A percentile compares a stretch with the other conserved stretches of the same genome.
Conservation (phyloP, 2,329 filamentous ascomycete species). For the Alternaria sp. region DNA sequence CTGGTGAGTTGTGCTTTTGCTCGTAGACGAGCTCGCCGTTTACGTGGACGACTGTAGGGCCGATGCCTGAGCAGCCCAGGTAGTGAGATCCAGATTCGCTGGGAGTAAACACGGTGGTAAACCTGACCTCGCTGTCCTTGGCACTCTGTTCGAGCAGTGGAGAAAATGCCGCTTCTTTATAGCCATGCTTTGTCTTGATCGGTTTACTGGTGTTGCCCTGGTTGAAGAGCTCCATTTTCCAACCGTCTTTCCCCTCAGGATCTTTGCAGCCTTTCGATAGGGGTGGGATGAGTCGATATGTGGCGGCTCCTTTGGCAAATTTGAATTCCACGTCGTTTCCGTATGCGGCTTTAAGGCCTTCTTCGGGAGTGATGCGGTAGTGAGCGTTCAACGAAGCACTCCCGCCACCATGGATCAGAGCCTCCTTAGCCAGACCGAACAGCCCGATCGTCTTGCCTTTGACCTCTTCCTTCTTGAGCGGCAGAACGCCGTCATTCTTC, state of each 20-base stretch:
- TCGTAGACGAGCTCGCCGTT: constrained; percentile 37
- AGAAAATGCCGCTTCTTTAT: constrained; percentile 35
- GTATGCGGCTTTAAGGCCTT: constrained; percentile 34
- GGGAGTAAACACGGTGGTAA: constrained; percentile 34
- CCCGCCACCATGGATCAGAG: constrained; percentile 44
- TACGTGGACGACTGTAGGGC: constrained; percentile 38
- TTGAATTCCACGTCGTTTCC: constrained; percentile 39
- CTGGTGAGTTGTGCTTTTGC: constrained; percentile 58
- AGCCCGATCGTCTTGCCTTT: constrained; percentile 67
- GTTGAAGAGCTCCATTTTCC: constrained; percentile 40
- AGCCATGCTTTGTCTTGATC: constrained; percentile 26
- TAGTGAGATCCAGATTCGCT: constrained; percentile 38
- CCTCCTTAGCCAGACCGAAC: constrained; percentile 69
- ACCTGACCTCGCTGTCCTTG: constrained; percentile 31
- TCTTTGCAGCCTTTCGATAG: constrained; percentile 36
- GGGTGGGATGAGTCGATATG: constrained; percentile 43
- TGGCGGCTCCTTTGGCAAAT: constrained; percentile 43
- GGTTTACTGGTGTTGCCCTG: constrained; percentile 29
- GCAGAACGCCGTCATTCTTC: constrained; percentile 73
- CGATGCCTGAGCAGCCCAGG: constrained; percentile 43
- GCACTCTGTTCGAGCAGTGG: constrained; percentile 31
- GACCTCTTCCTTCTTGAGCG: constrained; percentile 65
- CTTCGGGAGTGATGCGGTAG: constrained; percentile 36
- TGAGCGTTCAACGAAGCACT: constrained; percentile 38
- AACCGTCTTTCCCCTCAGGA: constrained; percentile 36